These are phyloP conservation scores for Gastrolobium villosum DNA, from an alignment of 306 rosid genomes.

Conservation along the genomic window DNA sequence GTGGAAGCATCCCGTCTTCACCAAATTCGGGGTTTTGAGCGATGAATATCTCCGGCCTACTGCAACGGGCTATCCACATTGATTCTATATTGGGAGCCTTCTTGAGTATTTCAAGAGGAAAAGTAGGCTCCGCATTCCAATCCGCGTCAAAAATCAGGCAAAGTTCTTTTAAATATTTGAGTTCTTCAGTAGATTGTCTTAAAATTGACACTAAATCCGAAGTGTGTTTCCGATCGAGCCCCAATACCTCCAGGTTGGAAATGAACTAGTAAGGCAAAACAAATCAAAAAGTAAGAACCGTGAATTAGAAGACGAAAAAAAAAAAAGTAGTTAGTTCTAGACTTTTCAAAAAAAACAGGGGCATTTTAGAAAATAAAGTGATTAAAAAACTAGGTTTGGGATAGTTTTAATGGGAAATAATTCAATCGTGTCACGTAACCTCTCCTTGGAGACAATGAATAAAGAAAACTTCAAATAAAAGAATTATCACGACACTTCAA, in stretches of 20 bases:
- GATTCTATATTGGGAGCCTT: not conserved
- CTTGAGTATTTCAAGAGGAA: not conserved
- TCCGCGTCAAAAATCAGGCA: rapidly evolving
- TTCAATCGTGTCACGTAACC: no score
- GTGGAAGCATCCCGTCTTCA: not conserved
- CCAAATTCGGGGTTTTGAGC: not conserved
- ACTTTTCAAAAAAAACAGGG: no score
- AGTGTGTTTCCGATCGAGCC: no score
- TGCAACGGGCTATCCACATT: rapidly evolving
- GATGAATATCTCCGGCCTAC: not conserved
- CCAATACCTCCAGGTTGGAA: not conserved
- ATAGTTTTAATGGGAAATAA: no score
- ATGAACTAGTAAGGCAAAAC: slow-evolving; percentile 24
- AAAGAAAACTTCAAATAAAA: no score
- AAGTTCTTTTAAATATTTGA: not conserved
- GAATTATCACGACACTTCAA: no score
- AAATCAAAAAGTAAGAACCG: not conserved
- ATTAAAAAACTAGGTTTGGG: no score
- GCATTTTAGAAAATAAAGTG: no score
- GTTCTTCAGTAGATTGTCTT: not conserved
- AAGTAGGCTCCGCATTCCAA: not conserved
- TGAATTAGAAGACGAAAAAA: not conserved
- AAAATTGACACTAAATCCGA: not conserved
- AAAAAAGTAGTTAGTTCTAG: not conserved
- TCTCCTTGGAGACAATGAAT: no score